These are phyloP conservation scores for Candida awuae DNA, from an alignment of 805 yeast genomes.

Conservation along the genomic window DNA sequence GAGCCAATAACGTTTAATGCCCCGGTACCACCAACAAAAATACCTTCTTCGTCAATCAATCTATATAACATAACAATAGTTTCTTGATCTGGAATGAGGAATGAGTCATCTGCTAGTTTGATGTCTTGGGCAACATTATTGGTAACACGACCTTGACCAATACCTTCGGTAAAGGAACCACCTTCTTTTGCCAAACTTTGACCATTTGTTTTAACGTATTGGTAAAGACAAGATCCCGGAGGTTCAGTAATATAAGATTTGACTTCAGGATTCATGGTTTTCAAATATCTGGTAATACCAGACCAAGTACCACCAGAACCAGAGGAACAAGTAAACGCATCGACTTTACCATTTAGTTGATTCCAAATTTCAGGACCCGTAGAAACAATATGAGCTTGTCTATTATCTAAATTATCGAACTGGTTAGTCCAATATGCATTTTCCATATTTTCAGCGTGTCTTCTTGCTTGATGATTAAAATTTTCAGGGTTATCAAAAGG, in stretches of 20 bases:
- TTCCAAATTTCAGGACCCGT: slow-evolving; percentile 94
- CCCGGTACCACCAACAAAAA: slow-evolving; percentile 85
- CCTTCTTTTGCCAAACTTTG: slow-evolving; percentile 65
- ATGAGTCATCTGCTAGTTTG: slow-evolving; percentile 69
- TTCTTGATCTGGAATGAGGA: slow-evolving; percentile 69
- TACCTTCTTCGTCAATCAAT: slow-evolving; percentile 81
- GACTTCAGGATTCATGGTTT: slow-evolving; percentile 55
- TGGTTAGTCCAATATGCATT: slow-evolving; percentile 96
- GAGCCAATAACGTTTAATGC: slow-evolving; percentile 92
- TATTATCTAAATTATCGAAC: slow-evolving; percentile 78
- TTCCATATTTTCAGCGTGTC: slow-evolving; percentile 67
- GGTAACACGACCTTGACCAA: slow-evolving; percentile 92
- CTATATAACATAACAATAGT: slow-evolving; percentile 79
- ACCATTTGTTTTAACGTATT: slow-evolving; percentile 67
- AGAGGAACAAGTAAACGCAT: slow-evolving; percentile 84
- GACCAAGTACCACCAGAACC: slow-evolving; percentile 94
- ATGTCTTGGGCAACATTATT: slow-evolving; percentile 70
- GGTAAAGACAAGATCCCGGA: slow-evolving; percentile 81
- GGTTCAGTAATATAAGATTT: slow-evolving; percentile 81
- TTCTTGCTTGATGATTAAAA: slow-evolving; percentile 79
- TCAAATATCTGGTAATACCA: slow-evolving; percentile 73
- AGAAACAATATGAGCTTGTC: slow-evolving; percentile 83
- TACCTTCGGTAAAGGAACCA: slow-evolving; percentile 88
- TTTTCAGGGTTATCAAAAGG: slow-evolving; percentile 76
- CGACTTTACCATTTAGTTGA: slow-evolving; percentile 72